Evolutionary conservation across 2,329 filamentous ascomycete species (phyloP).

Genomic region (Cytospora piceae): DNA sequence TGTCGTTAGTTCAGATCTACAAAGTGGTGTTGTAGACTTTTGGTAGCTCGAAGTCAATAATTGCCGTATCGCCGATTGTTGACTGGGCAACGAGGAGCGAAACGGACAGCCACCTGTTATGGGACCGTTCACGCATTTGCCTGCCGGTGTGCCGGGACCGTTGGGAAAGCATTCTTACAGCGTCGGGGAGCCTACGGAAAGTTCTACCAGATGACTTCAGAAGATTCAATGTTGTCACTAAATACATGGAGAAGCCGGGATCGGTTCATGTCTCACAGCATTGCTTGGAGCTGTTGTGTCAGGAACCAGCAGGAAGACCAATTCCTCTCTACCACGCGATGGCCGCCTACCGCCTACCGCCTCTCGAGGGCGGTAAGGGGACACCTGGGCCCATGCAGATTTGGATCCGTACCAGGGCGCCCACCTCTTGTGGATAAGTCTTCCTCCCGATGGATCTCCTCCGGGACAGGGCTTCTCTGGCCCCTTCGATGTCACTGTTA

Average conservation of each 20-base stretch:
- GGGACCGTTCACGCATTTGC: background rate
- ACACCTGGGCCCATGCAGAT: background rate
- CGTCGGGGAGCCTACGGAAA: background rate
- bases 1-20: background rate
- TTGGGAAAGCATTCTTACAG: background rate
- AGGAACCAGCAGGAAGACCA: background rate
- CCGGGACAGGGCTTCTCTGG: too few relatives aligned
- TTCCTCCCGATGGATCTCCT: background rate
- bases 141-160: background rate
- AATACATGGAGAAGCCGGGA: background rate
- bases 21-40: background rate
- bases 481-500: too few relatives aligned
- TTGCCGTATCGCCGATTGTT: slow-evolving; percentile 11
- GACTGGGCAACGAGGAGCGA: slow-evolving; percentile 19
- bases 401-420: background rate
- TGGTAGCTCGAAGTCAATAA: slow-evolving; percentile 18
- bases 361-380: background rate
- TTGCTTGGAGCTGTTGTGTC: background rate
- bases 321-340: background rate
- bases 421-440: background rate
- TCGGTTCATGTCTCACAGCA: background rate
- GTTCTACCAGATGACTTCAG: background rate
- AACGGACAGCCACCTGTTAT: background rate
- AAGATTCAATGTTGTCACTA: background rate
- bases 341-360: background rate